A percentile compares a stretch with the other conserved stretches of the same genome.
Evolutionary conservation across 106 monocot genomes (phyloP).

Genomic region (Acorus gramineus): DNA sequence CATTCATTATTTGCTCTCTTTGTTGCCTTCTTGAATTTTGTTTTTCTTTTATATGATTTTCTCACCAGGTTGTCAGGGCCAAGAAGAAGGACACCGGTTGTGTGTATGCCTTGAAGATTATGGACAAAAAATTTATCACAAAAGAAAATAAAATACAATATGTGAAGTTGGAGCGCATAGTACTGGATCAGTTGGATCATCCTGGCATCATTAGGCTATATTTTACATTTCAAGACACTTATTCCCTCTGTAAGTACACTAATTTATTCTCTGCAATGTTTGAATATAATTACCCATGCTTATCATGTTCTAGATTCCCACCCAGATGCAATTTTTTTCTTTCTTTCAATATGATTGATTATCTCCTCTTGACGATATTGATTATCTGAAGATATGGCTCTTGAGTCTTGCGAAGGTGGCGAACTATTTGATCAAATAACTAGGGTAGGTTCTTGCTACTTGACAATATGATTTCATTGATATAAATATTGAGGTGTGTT

Average conservation of each 20-base stretch:
- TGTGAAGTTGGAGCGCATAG: constrained; percentile 88
- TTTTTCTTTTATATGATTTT: too few relatives aligned
- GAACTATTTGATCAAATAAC: constrained; percentile 97
- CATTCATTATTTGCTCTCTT: too few relatives aligned
- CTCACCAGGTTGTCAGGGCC: constrained; percentile 71
- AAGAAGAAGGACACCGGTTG: constrained; percentile 84
- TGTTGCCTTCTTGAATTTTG: too few relatives aligned
- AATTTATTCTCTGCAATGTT: too few relatives aligned
- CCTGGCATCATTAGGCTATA: constrained; percentile 72
- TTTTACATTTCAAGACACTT: constrained; percentile 93
- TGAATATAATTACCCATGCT: too few relatives aligned
- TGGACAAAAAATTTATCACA: constrained; percentile 96
- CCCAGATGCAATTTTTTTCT: background rate
- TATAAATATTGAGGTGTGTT: too few relatives aligned
- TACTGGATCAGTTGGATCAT: constrained; percentile 95
- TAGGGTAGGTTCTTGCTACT: constrained; percentile 31
- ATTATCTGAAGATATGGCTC: constrained; percentile 77
- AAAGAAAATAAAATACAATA: constrained; percentile 87
- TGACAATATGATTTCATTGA: too few relatives aligned
- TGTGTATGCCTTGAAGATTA: constrained; percentile 91
- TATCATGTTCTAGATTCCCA: background rate
- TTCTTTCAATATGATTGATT: constrained; percentile 4
- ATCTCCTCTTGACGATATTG: constrained; percentile 9
- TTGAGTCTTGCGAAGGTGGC: constrained; percentile 98
- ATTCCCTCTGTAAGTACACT: constrained; percentile 63